phyloP scores from a whole-genome alignment of 192 early-diverging fungal species.

The Coemansia sp. region DNA sequence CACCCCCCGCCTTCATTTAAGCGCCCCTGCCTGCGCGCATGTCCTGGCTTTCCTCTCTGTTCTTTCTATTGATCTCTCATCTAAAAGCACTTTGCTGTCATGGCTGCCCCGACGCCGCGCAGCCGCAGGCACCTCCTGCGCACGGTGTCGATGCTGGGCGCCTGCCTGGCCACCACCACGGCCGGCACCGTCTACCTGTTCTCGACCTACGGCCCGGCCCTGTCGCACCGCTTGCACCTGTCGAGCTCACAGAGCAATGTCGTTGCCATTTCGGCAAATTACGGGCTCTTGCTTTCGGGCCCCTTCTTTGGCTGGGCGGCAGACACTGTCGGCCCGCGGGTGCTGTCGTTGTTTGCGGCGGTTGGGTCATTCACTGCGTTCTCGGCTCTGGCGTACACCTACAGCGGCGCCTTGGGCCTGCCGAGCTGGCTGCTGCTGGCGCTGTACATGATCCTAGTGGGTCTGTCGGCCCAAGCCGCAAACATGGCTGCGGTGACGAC shows the following conservation, averaged over 20 bases:
- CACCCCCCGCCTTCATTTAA: no score
- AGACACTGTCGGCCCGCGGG: slow-evolving; percentile 47
- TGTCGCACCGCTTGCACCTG: slow-evolving; percentile 48
- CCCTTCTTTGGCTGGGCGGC: slow-evolving; percentile 55
- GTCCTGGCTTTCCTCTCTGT: not conserved
- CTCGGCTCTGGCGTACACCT: slow-evolving; percentile 42
- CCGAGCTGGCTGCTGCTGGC: slow-evolving; percentile 33
- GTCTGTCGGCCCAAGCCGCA: slow-evolving; percentile 53
- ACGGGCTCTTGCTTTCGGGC: slow-evolving; percentile 57
- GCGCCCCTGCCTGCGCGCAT: no score
- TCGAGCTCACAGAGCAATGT: slow-evolving; percentile 56
- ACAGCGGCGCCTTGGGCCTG: slow-evolving; percentile 19
- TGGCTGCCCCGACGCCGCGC: slow-evolving; percentile 7
- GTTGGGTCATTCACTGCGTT: slow-evolving; percentile 35
- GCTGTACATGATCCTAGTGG: slow-evolving; percentile 47
- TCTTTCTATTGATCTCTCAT: not conserved
- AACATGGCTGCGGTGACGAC: slow-evolving; percentile 61
- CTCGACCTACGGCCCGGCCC: slow-evolving; percentile 54
- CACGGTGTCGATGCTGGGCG: slow-evolving; percentile 44
- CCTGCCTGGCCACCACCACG: slow-evolving; percentile 44
- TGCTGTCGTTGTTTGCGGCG: slow-evolving; percentile 34
- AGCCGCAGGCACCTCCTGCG: slow-evolving; percentile 34
- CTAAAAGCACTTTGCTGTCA: not conserved
- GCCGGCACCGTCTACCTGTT: slow-evolving; percentile 66
- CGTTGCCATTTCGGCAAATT: slow-evolving; percentile 58